phyloP scores from a whole-genome alignment of 768 basidiomycete species.

The Russula olivacea region DNA sequence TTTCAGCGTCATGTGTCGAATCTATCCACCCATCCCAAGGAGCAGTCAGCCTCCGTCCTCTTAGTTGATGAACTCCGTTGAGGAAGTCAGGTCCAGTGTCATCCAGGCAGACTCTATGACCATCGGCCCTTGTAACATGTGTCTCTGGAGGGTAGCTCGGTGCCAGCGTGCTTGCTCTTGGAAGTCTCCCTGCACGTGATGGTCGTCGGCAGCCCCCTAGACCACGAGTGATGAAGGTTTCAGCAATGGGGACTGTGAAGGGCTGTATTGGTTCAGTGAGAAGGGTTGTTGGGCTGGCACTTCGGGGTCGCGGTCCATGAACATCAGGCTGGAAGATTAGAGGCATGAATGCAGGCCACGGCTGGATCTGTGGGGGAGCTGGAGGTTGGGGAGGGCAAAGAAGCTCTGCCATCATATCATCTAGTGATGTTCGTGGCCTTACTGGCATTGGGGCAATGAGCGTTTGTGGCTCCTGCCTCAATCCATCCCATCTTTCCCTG shows the following conservation, averaged over 20 bases:
- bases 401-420: too few species aligned
- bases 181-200: background rate
- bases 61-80: background rate
- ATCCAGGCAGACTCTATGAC: background rate
- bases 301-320: constrained; percentile 35
- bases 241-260: constrained; percentile 11
- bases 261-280: constrained; percentile 29
- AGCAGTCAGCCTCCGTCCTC: background rate
- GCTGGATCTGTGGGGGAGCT: too few species aligned
- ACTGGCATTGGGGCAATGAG: too few species aligned
- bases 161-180: background rate
- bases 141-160: background rate
- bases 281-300: constrained; percentile 38
- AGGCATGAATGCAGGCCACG: constrained; percentile 50
- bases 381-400: constrained; percentile 14
- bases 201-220: constrained; percentile 4
- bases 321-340: constrained; percentile 50
- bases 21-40: background rate
- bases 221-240: constrained; percentile 19
- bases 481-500: too few species aligned
- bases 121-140: background rate
- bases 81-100: constrained; percentile 5
- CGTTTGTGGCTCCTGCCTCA: too few species aligned
- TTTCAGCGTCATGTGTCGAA: background rate
- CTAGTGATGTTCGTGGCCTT: too few species aligned